Conservation (phyloP, 345 rosid genomes). For the Lepidium africanum region DNA sequence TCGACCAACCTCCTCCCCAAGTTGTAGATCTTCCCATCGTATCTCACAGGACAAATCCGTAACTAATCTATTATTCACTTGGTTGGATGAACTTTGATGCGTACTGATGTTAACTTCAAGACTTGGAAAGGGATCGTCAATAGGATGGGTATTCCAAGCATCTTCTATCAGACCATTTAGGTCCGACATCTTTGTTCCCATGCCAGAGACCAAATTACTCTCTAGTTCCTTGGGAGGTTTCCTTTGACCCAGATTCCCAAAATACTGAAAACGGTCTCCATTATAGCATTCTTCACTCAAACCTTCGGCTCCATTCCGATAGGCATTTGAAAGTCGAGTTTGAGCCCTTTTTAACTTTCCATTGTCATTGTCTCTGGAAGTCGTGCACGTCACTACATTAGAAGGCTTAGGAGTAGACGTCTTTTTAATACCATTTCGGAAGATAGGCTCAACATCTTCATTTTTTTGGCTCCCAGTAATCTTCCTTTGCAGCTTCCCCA, state of each 20-base stretch:
- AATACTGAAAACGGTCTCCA: slow-evolving; percentile 26
- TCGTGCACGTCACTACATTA: slow-evolving; percentile 4
- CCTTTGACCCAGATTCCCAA: slow-evolving; percentile 20
- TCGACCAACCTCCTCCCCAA: slow-evolving; percentile 77
- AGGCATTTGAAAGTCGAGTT: slow-evolving; percentile 14
- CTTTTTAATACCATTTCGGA: slow-evolving; percentile 13
- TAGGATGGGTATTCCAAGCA: slow-evolving; percentile 27
- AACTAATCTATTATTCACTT: slow-evolving; percentile 35
- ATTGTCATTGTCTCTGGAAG: slow-evolving; percentile 18
- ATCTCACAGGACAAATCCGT: slow-evolving; percentile 45
- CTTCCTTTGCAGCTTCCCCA: slow-evolving; percentile 52
- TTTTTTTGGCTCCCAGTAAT: slow-evolving; percentile 24
- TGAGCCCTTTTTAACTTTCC: slow-evolving; percentile 8
- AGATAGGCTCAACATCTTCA: slow-evolving; percentile 22
- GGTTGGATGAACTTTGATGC: slow-evolving; percentile 41
- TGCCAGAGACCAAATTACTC: slow-evolving; percentile 25
- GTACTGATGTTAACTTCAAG: slow-evolving; percentile 33
- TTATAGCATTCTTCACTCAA: slow-evolving; percentile 27
- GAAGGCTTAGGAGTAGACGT: slow-evolving; percentile 25
- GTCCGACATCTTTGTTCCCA: slow-evolving; percentile 30
- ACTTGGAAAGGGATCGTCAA: slow-evolving; percentile 24
- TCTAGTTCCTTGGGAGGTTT: slow-evolving; percentile 21
- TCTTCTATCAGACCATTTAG: slow-evolving; percentile 32
- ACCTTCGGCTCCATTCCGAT: slow-evolving; percentile 14
- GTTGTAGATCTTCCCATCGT: slow-evolving; percentile 62